Conservation (phyloP, 495 filamentous ascomycete genomes). For the Lasiosphaeria miniovina region DNA sequence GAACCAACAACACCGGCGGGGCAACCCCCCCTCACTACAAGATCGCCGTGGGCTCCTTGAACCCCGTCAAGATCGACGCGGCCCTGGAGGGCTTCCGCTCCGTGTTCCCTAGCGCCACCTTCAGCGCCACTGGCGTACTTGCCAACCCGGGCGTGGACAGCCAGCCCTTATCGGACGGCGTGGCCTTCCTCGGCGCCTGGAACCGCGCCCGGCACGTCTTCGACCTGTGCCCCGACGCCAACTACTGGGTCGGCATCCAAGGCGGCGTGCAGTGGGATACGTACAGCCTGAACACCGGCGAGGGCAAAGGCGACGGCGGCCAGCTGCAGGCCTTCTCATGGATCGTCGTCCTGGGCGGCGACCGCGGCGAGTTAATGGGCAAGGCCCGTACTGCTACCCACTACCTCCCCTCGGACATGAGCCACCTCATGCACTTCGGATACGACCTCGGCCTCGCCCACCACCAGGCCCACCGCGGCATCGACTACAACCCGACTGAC, state of each 20-base stretch:
- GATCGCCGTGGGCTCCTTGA: conserved; percentile 25
- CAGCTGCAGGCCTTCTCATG: conserved; percentile 30
- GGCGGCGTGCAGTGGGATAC: conserved; percentile 24
- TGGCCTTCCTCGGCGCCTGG: conserved; percentile 25
- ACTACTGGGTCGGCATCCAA: conserved; percentile 31
- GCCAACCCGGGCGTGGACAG: conserved; percentile 28
- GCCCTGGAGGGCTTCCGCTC: conserved; percentile 19
- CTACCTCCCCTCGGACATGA: conserved; percentile 24
- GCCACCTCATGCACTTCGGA: conserved; percentile 17
- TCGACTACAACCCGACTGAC: conserved; percentile 23
- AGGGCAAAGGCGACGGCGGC: background rate
- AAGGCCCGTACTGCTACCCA: conserved; percentile 29
- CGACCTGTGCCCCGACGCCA: conserved; percentile 16
- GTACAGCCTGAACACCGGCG: no score
- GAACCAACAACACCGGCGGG: no score
- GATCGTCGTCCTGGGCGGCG: conserved; percentile 20
- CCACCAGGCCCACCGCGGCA: conserved; percentile 18
- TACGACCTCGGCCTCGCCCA: conserved; percentile 26
- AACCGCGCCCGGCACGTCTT: conserved; percentile 26
- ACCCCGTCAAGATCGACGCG: conserved; percentile 28
- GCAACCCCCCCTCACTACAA: no score
- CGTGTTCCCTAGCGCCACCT: conserved; percentile 31
- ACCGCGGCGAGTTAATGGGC: conserved; percentile 12
- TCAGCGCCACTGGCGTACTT: conserved; percentile 26
- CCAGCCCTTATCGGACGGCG: conserved; percentile 27